Evolutionary conservation across 2,329 filamentous ascomycete genomes (phyloP).

Genomic region (Blastomyces emzantsi): DNA sequence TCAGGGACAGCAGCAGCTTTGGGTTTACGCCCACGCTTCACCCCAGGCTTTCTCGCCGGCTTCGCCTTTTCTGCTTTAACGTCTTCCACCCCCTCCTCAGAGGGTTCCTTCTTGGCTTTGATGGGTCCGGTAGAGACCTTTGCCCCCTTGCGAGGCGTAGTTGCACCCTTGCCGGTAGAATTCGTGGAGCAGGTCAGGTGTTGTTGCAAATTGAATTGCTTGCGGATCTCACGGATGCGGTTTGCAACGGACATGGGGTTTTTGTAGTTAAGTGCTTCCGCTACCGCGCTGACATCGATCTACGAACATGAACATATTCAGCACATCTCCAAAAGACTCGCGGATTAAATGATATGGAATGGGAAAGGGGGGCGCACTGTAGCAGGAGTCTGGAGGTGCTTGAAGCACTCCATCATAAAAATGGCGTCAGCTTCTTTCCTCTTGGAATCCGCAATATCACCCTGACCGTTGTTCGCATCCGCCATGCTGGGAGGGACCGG

Average conservation of each 20-base stretch:
- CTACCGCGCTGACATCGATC: conserved; percentile 24
- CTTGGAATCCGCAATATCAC: conserved; percentile 5
- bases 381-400: conserved; percentile 16
- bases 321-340: neutral
- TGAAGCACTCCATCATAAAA: conserved; percentile 25
- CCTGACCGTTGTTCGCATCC: conserved; percentile 3
- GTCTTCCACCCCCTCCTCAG: conserved; percentile 8
- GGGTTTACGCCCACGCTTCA: conserved; percentile 10
- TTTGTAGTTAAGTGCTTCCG: conserved; percentile 21
- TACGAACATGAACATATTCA: conserved; percentile 8
- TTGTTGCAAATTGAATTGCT: conserved; percentile 19
- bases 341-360: neutral
- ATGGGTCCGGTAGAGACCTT: conserved; percentile 18
- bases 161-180: neutral
- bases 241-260: conserved; percentile 24
- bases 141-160: conserved; percentile 17
- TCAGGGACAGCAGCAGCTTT: neutral
- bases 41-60: neutral
- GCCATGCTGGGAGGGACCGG: conserved; percentile 11
- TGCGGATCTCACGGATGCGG: conserved; percentile 21
- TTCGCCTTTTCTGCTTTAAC: conserved; percentile 8
- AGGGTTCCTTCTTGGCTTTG: conserved; percentile 14
- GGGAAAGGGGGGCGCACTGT: conserved; percentile 11
- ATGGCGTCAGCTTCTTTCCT: conserved; percentile 15
- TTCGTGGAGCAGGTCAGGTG: neutral